Conservation (phyloP, 163 green algal species). For the Scenedesmus sp. region DNA sequence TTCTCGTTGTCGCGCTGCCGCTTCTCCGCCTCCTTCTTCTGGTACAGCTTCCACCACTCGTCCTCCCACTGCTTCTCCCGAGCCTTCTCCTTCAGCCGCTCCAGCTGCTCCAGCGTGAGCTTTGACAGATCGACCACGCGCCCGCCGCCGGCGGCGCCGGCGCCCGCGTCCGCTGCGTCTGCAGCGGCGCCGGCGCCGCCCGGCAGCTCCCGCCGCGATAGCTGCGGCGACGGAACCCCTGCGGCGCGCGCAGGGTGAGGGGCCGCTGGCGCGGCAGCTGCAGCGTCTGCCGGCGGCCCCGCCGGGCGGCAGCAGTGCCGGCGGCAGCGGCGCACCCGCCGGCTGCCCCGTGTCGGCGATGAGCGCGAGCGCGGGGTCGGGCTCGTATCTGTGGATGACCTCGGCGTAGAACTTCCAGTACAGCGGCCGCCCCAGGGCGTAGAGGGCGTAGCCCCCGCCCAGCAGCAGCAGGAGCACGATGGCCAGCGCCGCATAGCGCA, state of each 20-base stretch:
- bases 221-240: no score
- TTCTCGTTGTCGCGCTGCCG: slow-evolving; percentile 3
- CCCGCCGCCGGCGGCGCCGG: no score
- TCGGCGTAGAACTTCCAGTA: slow-evolving; percentile 54
- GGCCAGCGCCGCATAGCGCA: no score
- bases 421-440: slow-evolving; percentile 40
- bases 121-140: slow-evolving; percentile 19
- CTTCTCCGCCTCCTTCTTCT: slow-evolving; percentile 17
- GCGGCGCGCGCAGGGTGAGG: no score
- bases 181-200: no score
- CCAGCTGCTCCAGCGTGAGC: slow-evolving; percentile 35
- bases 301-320: no score
- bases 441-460: slow-evolving; percentile 20
- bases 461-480: slow-evolving; percentile 36
- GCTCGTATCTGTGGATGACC: slow-evolving; percentile 51
- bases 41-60: slow-evolving; percentile 39
- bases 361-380: slow-evolving; percentile 41
- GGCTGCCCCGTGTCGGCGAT: slow-evolving; percentile 31
- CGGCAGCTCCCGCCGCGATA: no score
- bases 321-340: background rate
- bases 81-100: slow-evolving; percentile 9
- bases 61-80: slow-evolving; percentile 51
- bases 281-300: no score
- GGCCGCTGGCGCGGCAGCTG: no score
- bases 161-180: no score